Conservation (phyloP, 1,284 basidiomycete species). For the Trametes polyzona region DNA sequence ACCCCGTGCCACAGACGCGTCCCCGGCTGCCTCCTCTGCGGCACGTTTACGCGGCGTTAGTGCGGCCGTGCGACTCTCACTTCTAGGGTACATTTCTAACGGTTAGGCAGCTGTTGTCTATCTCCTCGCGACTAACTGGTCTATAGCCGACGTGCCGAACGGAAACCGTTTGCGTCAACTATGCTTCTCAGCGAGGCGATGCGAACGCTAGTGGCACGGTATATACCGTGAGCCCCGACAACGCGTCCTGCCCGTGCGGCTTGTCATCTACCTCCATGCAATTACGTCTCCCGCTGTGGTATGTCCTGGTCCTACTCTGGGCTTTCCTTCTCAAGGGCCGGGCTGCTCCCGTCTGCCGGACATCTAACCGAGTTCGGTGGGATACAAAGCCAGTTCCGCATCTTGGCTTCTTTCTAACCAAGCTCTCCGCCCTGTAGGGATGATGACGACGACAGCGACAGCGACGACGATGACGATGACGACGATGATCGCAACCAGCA, state of each 20-base stretch:
- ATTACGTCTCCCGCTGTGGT: constrained; percentile 17
- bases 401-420: not conserved
- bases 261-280: constrained; percentile 19
- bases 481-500: constrained; percentile 7
- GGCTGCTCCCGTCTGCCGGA: not conserved
- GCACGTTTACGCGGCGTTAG: constrained; percentile 13
- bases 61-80: constrained; percentile 15
- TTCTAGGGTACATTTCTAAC: not conserved
- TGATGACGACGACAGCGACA: constrained; percentile 15
- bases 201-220: constrained; percentile 6
- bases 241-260: constrained; percentile 1
- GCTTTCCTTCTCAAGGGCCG: constrained; percentile 8
- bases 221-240: constrained; percentile 16
- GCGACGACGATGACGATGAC: constrained; percentile 12
- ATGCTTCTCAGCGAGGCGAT: constrained; percentile 19
- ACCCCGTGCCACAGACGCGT: constrained; percentile 1
- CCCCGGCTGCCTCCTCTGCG: not conserved
- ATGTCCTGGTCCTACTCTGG: constrained; percentile 12
- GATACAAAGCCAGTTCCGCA: not conserved
- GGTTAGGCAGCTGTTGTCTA: not conserved
- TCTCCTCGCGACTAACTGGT: constrained; percentile 1
- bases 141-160: constrained; percentile 10
- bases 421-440: not conserved
- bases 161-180: not conserved
- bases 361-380: not conserved